A percentile compares a stretch with the other conserved stretches of the same genome.
Evolutionary conservation across 148 eudicot genomes (phyloP).

Genomic region (Chenopodium formosanum): DNA sequence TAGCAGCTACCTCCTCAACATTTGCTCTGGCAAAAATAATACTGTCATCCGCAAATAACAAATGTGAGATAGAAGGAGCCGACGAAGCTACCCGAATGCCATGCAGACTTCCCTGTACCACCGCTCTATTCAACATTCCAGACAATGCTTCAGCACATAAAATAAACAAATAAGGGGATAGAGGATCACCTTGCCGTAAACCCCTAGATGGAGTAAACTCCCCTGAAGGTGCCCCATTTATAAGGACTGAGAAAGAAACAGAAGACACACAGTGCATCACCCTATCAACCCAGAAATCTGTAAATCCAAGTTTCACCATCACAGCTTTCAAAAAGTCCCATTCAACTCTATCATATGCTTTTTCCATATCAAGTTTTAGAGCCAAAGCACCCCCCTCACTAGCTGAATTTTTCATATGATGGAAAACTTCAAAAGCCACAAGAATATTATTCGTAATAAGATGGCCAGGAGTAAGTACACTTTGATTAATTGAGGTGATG

Average conservation of each 20-base stretch:
- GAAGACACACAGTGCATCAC: not conserved
- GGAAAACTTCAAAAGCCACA: not conserved
- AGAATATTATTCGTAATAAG: too few relatives aligned
- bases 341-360: not conserved
- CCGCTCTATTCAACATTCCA: not conserved
- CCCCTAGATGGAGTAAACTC: too few relatives aligned
- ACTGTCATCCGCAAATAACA: not conserved
- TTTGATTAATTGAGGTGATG: not conserved
- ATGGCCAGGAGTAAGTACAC: not conserved
- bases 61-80: not conserved
- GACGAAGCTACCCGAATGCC: not conserved
- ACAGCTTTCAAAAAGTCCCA: not conserved
- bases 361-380: not conserved
- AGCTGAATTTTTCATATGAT: not conserved
- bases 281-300: not conserved
- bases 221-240: too few relatives aligned
- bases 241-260: too few relatives aligned
- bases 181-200: too few relatives aligned
- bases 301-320: not conserved
- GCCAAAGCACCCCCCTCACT: not conserved
- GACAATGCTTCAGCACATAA: not conserved
- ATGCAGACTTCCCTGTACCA: not conserved
- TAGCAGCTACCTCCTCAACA: not conserved
- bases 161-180: too few relatives aligned
- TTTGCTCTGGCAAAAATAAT: not conserved